These are phyloP conservation scores for Purshia tridentata DNA, from an alignment of 306 rosid species.

Conservation along the genomic window DNA sequence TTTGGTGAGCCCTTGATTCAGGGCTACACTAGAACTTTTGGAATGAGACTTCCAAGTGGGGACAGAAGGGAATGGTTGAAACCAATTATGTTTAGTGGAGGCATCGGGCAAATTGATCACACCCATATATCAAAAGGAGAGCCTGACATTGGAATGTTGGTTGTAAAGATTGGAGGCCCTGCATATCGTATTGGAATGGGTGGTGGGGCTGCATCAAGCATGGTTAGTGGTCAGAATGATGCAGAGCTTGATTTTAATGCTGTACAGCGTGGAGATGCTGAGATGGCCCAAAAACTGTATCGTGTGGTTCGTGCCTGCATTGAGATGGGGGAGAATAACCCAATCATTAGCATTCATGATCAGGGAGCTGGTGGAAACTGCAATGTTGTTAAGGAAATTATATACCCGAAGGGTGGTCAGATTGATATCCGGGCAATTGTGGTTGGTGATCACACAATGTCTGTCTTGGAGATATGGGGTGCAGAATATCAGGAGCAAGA, in stretches of 20 bases:
- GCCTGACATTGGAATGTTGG: slow-evolving; percentile 85
- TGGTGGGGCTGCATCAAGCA: slow-evolving; percentile 96
- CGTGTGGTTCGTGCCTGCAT: slow-evolving; percentile 92
- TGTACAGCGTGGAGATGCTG: slow-evolving; percentile 96
- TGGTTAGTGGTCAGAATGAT: slow-evolving; percentile 96
- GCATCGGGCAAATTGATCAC: slow-evolving; percentile 90
- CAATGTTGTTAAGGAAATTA: slow-evolving; percentile 87
- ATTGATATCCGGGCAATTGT: slow-evolving; percentile 69
- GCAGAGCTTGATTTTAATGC: slow-evolving; percentile 95
- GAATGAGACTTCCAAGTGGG: slow-evolving; percentile 91
- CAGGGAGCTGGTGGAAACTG: slow-evolving; percentile 98
- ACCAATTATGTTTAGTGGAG: slow-evolving; percentile 95
- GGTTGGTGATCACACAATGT: slow-evolving; percentile 90
- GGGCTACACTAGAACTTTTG: slow-evolving; percentile 90
- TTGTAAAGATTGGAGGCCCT: slow-evolving; percentile 95
- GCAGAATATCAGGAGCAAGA: slow-evolving; percentile 96
- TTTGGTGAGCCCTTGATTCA: slow-evolving; percentile 99
- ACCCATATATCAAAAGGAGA: slow-evolving; percentile 74
- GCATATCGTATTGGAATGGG: slow-evolving; percentile 97
- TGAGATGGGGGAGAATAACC: slow-evolving; percentile 88
- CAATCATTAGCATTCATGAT: slow-evolving; percentile 87
- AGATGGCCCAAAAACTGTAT: slow-evolving; percentile 90
- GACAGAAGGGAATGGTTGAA: slow-evolving; percentile 97
- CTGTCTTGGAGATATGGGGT: slow-evolving; percentile 93
- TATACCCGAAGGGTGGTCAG: slow-evolving; percentile 78